Evolutionary conservation across 2,329 filamentous ascomycete species (phyloP).

Genomic region (Talaromyces sp.): DNA sequence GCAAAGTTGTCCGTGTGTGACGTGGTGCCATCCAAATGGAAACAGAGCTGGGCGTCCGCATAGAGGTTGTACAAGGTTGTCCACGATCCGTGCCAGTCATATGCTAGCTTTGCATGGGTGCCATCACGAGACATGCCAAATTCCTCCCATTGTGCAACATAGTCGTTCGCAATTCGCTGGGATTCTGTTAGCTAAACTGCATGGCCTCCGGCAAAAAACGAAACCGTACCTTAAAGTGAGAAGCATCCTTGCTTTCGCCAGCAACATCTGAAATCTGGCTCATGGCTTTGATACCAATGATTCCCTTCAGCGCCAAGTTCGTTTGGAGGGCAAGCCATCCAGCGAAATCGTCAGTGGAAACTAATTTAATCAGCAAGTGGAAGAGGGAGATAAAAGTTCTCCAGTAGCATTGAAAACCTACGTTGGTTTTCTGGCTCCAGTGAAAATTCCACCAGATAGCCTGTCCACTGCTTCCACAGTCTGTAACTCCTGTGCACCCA

Average conservation of each 20-base stretch:
- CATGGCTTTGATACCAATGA: conserved; percentile 76
- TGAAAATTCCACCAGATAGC: conserved; percentile 69
- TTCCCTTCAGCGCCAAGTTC: conserved; percentile 77
- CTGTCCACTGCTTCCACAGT: conserved; percentile 71
- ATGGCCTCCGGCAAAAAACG: too few species aligned
- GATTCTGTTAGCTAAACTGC: not conserved
- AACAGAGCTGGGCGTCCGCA: conserved; percentile 72
- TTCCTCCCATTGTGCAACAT: conserved; percentile 66
- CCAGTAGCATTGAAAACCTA: conserved; percentile 24
- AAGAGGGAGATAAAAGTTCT: not conserved
- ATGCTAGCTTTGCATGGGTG: conserved; percentile 70
- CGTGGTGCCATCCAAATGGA: conserved; percentile 49
- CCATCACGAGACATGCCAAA: conserved; percentile 64
- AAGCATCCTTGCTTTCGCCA: conserved; percentile 50
- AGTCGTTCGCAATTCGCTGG: conserved; percentile 53
- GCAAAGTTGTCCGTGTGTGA: not conserved
- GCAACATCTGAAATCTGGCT: conserved; percentile 60
- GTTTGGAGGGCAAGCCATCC: conserved; percentile 73
- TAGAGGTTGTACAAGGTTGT: conserved; percentile 83
- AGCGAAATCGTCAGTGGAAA: conserved; percentile 80
- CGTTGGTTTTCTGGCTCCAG: conserved; percentile 68
- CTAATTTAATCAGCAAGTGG: conserved; percentile 21
- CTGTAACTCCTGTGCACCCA: conserved; percentile 66
- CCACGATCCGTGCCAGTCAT: conserved; percentile 75
- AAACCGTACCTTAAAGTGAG: conserved; percentile 10